Evolutionary conservation across 345 rosid genomes (phyloP), one percentile per base, ranked within the genome.

Genomic region (Brassica carinata): DNA sequence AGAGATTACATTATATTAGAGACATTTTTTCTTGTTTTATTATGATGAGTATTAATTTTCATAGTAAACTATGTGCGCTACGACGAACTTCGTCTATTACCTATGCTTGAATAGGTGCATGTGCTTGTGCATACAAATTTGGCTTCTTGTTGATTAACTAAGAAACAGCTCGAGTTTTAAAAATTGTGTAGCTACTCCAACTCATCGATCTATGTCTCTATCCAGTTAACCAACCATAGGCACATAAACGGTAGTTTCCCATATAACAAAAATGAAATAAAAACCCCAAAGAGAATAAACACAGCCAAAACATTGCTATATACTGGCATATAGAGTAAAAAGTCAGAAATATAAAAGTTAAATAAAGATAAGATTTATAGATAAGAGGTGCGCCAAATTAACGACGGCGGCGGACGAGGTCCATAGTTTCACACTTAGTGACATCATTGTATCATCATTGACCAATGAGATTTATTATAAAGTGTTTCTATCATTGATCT

Each of bases 141-240:
- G 84, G 67, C 77, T 76, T 81, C 15, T 76, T 81, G 74, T 65
- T 76, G 57, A 59, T 71, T 66, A 40, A 76, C 36, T 40, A 76
- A 43, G 27, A 76, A 57, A 71, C 40, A 27, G 53, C 77, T 76
- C 73, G 69, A 65, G 8, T 5, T 59, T 59, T 7, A 30, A 61
- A 57, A 65, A 5, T n/a, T 38, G 18, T 51, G 18, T 64, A 74
- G 59, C 59, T 80, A 73, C 69, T 59, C 71, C 57, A 64, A 34
- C 63, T 48, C 73, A 69, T 65, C 29, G 15, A 18, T 75, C 76
- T 19, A 26, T 66, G 51, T 18, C 31, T 64, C 19, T 48, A 13
- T 48, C 57, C 7, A 4, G 5, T 14, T 14, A 71, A 14, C 75
- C 64, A 23, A 14, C 75, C 64, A 23, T 34, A 70, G 51, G 40